Evolutionary conservation across 179 eudicot species (phyloP).

Genomic region (Sideroxylon spinosum): DNA sequence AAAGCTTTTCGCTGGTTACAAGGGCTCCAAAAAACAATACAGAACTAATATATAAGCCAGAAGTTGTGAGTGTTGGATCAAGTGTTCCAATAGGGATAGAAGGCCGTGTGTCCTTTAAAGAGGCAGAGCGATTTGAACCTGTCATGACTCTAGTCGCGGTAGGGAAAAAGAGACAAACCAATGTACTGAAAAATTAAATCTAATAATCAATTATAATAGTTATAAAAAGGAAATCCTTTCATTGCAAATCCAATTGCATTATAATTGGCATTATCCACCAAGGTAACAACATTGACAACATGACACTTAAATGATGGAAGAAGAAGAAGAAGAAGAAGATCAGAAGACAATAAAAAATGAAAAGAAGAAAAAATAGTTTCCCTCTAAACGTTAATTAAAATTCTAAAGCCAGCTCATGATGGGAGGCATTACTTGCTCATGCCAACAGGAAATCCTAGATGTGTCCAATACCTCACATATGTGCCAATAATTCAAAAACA

Average conservation of each 20-base stretch:
- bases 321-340: too few species aligned
- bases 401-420: too few species aligned
- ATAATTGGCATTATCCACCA: background rate
- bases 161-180: conserved; percentile 98
- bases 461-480: too few species aligned
- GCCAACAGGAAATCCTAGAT: too few species aligned
- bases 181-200: conserved; percentile 48
- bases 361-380: too few species aligned
- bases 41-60: conserved; percentile 60
- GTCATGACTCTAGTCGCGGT: conserved; percentile 99
- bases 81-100: conserved; percentile 93
- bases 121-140: conserved; percentile 93
- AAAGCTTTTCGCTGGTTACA: conserved; percentile 87
- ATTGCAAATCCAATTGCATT: background rate
- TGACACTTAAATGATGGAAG: too few species aligned
- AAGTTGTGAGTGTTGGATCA: conserved; percentile 77
- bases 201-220: conserved; percentile 1
- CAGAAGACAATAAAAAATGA: too few species aligned
- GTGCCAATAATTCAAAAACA: too few species aligned
- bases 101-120: conserved; percentile 88
- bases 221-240: conserved; percentile 5
- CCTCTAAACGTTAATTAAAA: too few species aligned
- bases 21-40: conserved; percentile 85
- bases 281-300: background rate
- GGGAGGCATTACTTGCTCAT: too few species aligned